Evolutionary conservation across 1,139 yeast species (phyloP).

Genomic region (Diutina ranongensis): DNA sequence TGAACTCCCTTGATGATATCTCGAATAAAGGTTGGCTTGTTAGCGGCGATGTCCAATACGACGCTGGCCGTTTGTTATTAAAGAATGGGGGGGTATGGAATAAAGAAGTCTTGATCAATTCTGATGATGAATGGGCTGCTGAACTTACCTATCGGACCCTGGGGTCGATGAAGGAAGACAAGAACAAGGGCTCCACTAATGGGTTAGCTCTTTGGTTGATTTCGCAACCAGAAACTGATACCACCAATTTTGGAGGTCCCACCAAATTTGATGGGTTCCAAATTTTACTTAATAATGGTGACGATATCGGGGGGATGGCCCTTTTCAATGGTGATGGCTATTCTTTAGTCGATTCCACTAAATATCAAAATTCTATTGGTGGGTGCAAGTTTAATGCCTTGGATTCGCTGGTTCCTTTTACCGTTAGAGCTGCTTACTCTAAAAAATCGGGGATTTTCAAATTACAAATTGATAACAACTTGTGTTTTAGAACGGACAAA

Average conservation of each 20-base stretch:
- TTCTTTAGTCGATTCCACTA: slow-evolving; percentile 12
- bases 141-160: slow-evolving; percentile 52
- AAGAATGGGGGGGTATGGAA: slow-evolving; percentile 39
- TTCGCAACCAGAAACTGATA: slow-evolving; percentile 8
- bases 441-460: slow-evolving; percentile 33
- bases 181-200: slow-evolving; percentile 20
- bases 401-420: slow-evolving; percentile 58
- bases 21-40: slow-evolving; percentile 18
- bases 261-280: slow-evolving; percentile 49
- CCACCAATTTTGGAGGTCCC: slow-evolving; percentile 39
- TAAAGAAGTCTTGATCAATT: slow-evolving; percentile 18
- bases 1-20: slow-evolving; percentile 16
- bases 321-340: slow-evolving; percentile 50
- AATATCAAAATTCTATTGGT: slow-evolving; percentile 31
- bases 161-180: slow-evolving; percentile 24
- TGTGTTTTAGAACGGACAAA: slow-evolving; percentile 52
- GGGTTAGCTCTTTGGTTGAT: slow-evolving; percentile 45
- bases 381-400: slow-evolving; percentile 49
- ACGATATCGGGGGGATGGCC: slow-evolving; percentile 36
- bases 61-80: slow-evolving; percentile 29
- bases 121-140: slow-evolving; percentile 40
- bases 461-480: slow-evolving; percentile 57
- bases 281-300: slow-evolving; percentile 36
- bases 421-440: slow-evolving; percentile 52
- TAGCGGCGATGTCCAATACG: slow-evolving; percentile 18